Percentiles rank a stretch among this genome's conserved stretches.
Evolutionary conservation across 1,284 basidiomycete genomes (phyloP).

Genomic region (Sporisorium graminicola): DNA sequence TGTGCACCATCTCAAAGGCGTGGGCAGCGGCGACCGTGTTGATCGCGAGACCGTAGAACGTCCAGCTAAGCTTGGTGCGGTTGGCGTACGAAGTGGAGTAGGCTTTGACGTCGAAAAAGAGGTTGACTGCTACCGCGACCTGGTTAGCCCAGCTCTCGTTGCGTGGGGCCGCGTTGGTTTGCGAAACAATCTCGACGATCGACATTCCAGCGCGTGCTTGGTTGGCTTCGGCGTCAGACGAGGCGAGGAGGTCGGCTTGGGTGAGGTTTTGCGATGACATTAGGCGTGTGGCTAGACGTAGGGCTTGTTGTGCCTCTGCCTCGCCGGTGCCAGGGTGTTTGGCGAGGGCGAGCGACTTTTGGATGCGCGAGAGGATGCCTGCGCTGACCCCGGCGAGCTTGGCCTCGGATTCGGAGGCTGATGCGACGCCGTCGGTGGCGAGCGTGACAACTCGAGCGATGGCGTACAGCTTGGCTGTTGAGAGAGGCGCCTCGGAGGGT

Average conservation of each 20-base stretch:
- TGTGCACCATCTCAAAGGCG: conserved; percentile 61
- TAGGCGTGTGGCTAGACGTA: conserved; percentile 45
- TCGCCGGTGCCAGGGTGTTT: conserved; percentile 52
- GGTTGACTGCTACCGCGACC: conserved; percentile 46
- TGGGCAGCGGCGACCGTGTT: conserved; percentile 57
- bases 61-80: conserved; percentile 44
- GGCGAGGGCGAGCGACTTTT: conserved; percentile 51
- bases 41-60: conserved; percentile 53
- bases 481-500: neutral
- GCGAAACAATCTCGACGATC: conserved; percentile 49
- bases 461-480: conserved; percentile 36
- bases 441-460: conserved; percentile 37
- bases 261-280: conserved; percentile 55
- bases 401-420: conserved; percentile 18
- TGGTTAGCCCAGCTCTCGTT: conserved; percentile 54
- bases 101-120: conserved; percentile 52
- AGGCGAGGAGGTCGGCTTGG: conserved; percentile 49
- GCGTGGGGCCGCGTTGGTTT: conserved; percentile 26
- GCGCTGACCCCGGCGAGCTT: conserved; percentile 38
- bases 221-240: conserved; percentile 25
- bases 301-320: conserved; percentile 51
- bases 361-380: conserved; percentile 51
- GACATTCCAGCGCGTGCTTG: conserved; percentile 42
- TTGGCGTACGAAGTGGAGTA: conserved; percentile 42
- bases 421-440: conserved; percentile 38